These are phyloP conservation scores for Colletotrichum neosansevieriae DNA, from an alignment of 2,329 filamentous ascomycete species.

Conservation along the genomic window DNA sequence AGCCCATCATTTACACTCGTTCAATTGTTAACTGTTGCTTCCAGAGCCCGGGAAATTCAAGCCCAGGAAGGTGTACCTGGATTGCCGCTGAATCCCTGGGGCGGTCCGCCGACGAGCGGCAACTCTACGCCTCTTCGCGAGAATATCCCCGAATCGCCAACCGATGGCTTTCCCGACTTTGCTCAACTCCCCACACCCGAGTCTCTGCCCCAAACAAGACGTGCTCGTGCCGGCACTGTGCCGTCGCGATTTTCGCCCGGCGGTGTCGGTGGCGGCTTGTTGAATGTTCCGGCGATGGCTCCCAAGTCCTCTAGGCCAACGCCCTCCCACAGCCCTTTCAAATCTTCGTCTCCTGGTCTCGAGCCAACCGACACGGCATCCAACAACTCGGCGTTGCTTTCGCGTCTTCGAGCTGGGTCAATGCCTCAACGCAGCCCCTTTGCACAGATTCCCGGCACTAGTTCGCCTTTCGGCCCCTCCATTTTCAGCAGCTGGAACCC, in stretches of 20 bases:
- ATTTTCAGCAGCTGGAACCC: slow-evolving; percentile 87
- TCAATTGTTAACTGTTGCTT: slow-evolving; percentile 18
- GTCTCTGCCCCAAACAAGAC: slow-evolving; percentile 75
- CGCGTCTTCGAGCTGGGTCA: slow-evolving; percentile 88
- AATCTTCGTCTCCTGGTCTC: slow-evolving; percentile 71
- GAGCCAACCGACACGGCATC: slow-evolving; percentile 59
- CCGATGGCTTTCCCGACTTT: slow-evolving; percentile 94
- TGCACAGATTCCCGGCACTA: slow-evolving; percentile 61
- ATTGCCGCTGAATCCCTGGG: slow-evolving; percentile 82
- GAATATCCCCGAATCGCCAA: slow-evolving; percentile 96
- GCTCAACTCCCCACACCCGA: slow-evolving; percentile 77
- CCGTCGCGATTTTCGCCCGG: slow-evolving; percentile 92
- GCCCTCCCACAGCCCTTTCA: slow-evolving; percentile 88
- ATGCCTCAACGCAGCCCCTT: slow-evolving; percentile 90
- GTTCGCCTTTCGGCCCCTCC: slow-evolving; percentile 85
- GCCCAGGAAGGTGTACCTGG: slow-evolving; percentile 89
- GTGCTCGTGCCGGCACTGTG: slow-evolving; percentile 93
- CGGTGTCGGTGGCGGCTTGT: slow-evolving; percentile 70
- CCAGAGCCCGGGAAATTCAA: slow-evolving; percentile 95
- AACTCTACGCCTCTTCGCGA: slow-evolving; percentile 96
- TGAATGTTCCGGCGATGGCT: slow-evolving; percentile 68
- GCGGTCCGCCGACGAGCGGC: slow-evolving; percentile 94
- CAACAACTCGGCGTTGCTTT: slow-evolving; percentile 80
- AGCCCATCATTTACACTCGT: slow-evolving; percentile 18
- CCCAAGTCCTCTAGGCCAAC: slow-evolving; percentile 87